phyloP scores from a whole-genome alignment of 1,139 yeast species.

The Yamadazyma triangularis region DNA sequence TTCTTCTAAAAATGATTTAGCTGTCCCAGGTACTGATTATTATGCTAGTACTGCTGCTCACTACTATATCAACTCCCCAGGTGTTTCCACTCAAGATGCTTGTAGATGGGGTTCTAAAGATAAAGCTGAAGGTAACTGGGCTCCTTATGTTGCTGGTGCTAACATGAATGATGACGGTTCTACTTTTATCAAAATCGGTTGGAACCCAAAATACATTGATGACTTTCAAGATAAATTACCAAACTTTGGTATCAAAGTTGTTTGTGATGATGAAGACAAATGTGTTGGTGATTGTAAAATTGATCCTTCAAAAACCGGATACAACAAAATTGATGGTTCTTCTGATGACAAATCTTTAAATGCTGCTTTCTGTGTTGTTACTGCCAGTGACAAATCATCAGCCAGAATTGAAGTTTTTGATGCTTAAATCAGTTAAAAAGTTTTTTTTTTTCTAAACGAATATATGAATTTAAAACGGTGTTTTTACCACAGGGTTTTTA shows the following conservation, averaged over 20 bases:
- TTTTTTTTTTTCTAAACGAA: too few species aligned
- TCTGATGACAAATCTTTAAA: constrained; percentile 53
- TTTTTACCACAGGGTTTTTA: too few species aligned
- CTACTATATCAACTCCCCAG: constrained; percentile 83
- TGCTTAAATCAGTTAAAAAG: constrained; percentile 8
- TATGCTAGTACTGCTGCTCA: constrained; percentile 82
- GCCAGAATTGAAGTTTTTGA: constrained; percentile 74
- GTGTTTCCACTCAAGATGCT: constrained; percentile 69
- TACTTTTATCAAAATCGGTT: constrained; percentile 79
- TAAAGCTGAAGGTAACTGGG: constrained; percentile 80
- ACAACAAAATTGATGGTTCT: constrained; percentile 48
- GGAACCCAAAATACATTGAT: constrained; percentile 84
- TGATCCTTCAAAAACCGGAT: constrained; percentile 60
- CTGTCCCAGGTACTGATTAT: constrained; percentile 79
- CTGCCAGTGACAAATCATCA: constrained; percentile 58
- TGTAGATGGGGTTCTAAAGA: constrained; percentile 78
- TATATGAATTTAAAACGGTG: too few species aligned
- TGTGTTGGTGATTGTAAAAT: constrained; percentile 83
- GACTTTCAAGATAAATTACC: constrained; percentile 55
- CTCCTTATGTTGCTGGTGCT: constrained; percentile 91
- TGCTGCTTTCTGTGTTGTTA: constrained; percentile 77
- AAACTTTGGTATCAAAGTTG: constrained; percentile 64
- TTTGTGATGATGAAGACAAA: constrained; percentile 61
- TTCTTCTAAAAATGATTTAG: constrained; percentile 48
- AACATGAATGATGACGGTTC: constrained; percentile 65